phyloP scores from a whole-genome alignment of 805 yeast species.

The Yarrowia osloensis region DNA sequence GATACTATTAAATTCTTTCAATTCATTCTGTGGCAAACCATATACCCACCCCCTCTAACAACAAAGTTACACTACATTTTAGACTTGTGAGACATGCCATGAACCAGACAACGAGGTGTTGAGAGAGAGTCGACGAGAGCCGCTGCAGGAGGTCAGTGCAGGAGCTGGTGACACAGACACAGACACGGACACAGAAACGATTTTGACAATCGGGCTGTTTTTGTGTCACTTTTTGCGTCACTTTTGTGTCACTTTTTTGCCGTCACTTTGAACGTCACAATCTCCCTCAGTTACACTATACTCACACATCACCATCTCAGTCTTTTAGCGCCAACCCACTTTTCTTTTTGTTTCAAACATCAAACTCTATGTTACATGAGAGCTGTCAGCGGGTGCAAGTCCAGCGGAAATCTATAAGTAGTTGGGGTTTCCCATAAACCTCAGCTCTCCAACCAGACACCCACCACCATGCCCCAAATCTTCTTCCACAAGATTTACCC shows the following conservation, averaged over 20 bases:
- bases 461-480: not conserved
- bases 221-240: no score
- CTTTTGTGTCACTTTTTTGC: not conserved
- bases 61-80: constrained; percentile 1
- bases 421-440: not conserved
- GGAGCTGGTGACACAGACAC: no score
- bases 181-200: no score
- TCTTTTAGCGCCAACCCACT: not conserved
- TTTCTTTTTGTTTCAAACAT: not conserved
- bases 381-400: not conserved
- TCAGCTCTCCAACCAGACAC: not conserved
- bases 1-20: no score
- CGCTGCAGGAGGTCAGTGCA: not conserved
- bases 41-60: not conserved
- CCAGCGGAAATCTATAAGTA: not conserved
- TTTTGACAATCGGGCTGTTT: no score
- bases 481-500: constrained; percentile 24
- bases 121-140: not conserved
- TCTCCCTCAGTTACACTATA: no score
- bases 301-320: no score
- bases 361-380: not conserved
- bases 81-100: not conserved
- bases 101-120: not conserved
- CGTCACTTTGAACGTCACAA: no score
- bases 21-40: no score